Conservation (phyloP, 1,284 basidiomycete species). For the Heterobasidion annosum region DNA sequence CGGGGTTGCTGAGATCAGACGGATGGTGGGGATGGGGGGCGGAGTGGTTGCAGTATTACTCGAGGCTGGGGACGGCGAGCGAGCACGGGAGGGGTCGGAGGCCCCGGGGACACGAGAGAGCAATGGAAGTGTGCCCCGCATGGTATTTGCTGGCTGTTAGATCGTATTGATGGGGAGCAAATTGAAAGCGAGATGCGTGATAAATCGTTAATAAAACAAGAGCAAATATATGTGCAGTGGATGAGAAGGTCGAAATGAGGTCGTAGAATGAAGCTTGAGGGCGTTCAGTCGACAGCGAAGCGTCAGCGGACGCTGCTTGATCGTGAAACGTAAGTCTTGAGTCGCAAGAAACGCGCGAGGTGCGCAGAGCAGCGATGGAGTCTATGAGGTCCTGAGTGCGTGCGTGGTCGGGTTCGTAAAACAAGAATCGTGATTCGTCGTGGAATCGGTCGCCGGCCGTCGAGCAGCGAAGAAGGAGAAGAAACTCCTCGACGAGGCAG, state of each 20-base stretch:
- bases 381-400: neutral
- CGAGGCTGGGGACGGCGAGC: conserved; percentile 17
- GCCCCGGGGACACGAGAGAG: conserved; percentile 21
- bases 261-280: too few relatives aligned
- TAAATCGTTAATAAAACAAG: conserved; percentile 2
- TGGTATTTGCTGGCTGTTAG: conserved; percentile 12
- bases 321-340: neutral
- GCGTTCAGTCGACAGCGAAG: too few relatives aligned
- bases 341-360: neutral
- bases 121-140: conserved; percentile 25
- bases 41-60: conserved; percentile 17
- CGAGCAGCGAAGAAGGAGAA: neutral
- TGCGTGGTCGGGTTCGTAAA: neutral
- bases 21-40: conserved; percentile 46
- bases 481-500: neutral
- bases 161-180: conserved; percentile 1
- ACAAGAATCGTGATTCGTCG: neutral
- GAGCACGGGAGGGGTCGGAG: conserved; percentile 17
- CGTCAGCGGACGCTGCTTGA: neutral
- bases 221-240: neutral
- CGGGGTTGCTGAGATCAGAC: conserved; percentile 60
- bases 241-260: neutral
- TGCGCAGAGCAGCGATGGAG: neutral
- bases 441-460: neutral
- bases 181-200: conserved; percentile 3